Evolutionary conservation across 768 basidiomycete genomes (phyloP).

Genomic region (Leccinum imitatum): DNA sequence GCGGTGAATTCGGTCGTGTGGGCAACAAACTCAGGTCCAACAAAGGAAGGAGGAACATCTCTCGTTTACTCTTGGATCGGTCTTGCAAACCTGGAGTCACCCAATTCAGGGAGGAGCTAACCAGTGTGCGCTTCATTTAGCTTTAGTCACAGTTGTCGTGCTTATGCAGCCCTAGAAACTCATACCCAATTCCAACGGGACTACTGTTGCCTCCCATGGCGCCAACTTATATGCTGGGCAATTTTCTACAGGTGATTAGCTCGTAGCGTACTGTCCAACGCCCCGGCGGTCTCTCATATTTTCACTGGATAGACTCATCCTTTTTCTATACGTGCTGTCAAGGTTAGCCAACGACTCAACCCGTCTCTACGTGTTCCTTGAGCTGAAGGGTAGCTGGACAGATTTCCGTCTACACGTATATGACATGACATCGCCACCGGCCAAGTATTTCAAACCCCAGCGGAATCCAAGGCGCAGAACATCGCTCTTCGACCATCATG

Average conservation of each 20-base stretch:
- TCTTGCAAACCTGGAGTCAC: constrained; percentile 34
- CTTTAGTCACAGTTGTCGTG: neutral
- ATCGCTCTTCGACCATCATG: constrained; percentile 25
- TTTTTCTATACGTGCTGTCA: constrained; percentile 94
- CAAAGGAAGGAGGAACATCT: constrained; percentile 45
- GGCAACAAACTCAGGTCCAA: constrained; percentile 47
- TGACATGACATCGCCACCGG: constrained; percentile 59
- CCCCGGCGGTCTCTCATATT: constrained; percentile 3
- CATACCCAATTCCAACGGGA: constrained; percentile 78
- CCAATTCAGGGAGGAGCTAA: constrained; percentile 51
- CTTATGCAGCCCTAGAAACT: constrained; percentile 47
- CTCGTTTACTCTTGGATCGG: constrained; percentile 47
- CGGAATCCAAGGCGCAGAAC: constrained; percentile 18
- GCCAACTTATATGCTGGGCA: constrained; percentile 84
- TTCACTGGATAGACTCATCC: constrained; percentile 60
- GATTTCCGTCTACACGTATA: constrained; percentile 92
- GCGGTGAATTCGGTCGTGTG: constrained; percentile 80
- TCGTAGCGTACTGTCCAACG: neutral
- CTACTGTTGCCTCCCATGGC: constrained; percentile 69
- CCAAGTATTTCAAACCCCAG: constrained; percentile 18
- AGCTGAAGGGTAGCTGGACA: constrained; percentile 25
- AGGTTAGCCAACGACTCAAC: constrained; percentile 43
- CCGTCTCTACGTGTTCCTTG: neutral
- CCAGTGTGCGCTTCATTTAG: constrained; percentile 44
- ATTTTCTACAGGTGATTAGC: constrained; percentile 62